Evolutionary conservation across 306 rosid genomes (phyloP).

Genomic region (Castanopsis chinensis): DNA sequence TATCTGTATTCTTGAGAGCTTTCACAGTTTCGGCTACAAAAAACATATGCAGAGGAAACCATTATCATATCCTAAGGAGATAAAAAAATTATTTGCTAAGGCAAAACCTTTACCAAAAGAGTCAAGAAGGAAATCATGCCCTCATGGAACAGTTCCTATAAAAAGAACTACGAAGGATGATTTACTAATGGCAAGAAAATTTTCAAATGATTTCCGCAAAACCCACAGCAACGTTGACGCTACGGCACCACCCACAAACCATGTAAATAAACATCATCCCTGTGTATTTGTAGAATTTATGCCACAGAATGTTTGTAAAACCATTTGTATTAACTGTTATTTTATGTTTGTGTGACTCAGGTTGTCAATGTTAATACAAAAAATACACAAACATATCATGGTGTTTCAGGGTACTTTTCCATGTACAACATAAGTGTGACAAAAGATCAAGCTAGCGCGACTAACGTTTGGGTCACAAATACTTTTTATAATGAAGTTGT

Average conservation of each 20-base stretch:
- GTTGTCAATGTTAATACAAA: too few species aligned
- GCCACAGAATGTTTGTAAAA: too few species aligned
- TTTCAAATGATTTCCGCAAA: background rate
- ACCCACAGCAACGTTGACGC: background rate
- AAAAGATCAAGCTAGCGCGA: background rate
- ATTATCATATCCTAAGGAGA: background rate
- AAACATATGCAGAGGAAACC: background rate
- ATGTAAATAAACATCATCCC: background rate
- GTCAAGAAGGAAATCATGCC: background rate
- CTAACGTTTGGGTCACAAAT: constrained; percentile 1
- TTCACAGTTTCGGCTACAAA: too few species aligned
- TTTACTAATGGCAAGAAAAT: background rate
- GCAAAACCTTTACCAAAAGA: too few species aligned
- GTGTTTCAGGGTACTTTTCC: background rate
- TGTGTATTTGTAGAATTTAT: too few species aligned
- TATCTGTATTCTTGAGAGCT: too few species aligned
- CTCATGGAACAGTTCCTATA: constrained; percentile 23
- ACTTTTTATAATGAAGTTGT: background rate
- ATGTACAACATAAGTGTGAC: background rate
- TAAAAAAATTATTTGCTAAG: background rate
- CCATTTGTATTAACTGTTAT: too few species aligned
- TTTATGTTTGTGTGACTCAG: too few species aligned
- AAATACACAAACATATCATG: too few species aligned
- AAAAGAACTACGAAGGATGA: constrained; percentile 3
- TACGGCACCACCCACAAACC: too few species aligned